Conservation (phyloP, 306 rosid genomes). For the Vachellia collinsii region DNA sequence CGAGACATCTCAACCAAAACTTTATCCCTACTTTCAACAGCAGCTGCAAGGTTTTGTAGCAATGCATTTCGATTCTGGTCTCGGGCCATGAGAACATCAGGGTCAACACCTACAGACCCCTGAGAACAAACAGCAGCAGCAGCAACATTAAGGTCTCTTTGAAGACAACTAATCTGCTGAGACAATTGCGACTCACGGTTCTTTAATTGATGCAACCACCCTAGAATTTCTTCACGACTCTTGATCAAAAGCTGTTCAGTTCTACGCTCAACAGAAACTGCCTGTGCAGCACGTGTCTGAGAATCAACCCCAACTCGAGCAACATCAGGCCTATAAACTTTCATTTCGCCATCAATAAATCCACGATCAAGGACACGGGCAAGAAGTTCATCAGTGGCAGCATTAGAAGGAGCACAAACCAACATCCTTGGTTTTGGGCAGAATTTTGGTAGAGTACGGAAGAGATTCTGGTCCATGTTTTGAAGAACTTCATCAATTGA, state of each 20-base stretch:
- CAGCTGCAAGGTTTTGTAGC: slow-evolving; percentile 91
- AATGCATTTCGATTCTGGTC: slow-evolving; percentile 88
- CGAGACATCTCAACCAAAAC: slow-evolving; percentile 94
- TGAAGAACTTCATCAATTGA: slow-evolving; percentile 98
- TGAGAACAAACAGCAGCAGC: slow-evolving; percentile 90
- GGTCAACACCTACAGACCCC: slow-evolving; percentile 98
- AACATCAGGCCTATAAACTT: slow-evolving; percentile 97
- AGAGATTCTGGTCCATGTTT: slow-evolving; percentile 95
- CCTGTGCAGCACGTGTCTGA: slow-evolving; percentile 99
- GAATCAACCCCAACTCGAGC: slow-evolving; percentile 99
- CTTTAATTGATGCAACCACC: slow-evolving; percentile 95
- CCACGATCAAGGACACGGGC: slow-evolving; percentile 98
- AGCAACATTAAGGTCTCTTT: slow-evolving; percentile 87
- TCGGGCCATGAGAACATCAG: slow-evolving; percentile 84
- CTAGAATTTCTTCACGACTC: slow-evolving; percentile 77
- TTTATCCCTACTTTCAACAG: slow-evolving; percentile 91
- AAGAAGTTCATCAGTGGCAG: slow-evolving; percentile 99
- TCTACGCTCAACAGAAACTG: slow-evolving; percentile 98
- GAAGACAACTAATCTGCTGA: slow-evolving; percentile 77
- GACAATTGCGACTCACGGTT: slow-evolving; percentile 77
- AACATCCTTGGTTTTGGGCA: slow-evolving; percentile 99
- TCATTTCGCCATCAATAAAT: slow-evolving; percentile 99
- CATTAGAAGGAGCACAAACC: slow-evolving; percentile 99
- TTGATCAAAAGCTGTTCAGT: slow-evolving; percentile 93
- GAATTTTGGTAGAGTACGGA: slow-evolving; percentile 88